These are phyloP conservation scores for Globisporangium cystogenes DNA, from an alignment of 352 stramenopile species.

Conservation along the genomic window DNA sequence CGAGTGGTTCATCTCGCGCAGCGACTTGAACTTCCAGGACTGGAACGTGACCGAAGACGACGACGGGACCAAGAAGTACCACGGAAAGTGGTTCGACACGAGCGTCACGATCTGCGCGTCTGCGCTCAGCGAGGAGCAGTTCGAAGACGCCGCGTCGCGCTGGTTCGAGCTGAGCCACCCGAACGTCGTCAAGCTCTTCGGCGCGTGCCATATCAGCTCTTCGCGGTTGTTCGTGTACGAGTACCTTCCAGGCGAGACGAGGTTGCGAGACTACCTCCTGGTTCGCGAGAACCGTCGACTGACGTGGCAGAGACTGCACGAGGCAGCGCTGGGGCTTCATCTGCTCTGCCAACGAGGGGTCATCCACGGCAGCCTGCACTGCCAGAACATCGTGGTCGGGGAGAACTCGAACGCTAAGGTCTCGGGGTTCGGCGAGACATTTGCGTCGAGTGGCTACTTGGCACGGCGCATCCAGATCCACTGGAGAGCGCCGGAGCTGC, in stretches of 20 bases:
- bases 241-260: too few species aligned
- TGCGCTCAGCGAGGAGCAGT: too few species aligned
- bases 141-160: neutral
- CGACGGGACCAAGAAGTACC: neutral
- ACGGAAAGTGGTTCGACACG: conserved; percentile 5
- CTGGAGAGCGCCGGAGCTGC: too few species aligned
- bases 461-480: neutral
- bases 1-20: conserved; percentile 4
- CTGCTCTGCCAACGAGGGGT: too few species aligned
- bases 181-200: conserved; percentile 7
- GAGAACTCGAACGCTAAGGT: conserved; percentile 11
- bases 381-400: conserved; percentile 10
- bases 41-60: conserved; percentile 1
- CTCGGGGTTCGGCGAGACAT: too few species aligned
- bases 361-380: conserved; percentile 19
- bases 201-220: neutral
- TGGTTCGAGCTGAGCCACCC: conserved; percentile 10
- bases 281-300: too few species aligned
- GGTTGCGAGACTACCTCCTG: too few species aligned
- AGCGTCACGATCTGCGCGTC: conserved; percentile 3
- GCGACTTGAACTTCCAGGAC: conserved; percentile 1
- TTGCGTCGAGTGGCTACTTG: neutral
- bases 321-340: conserved; percentile 20
- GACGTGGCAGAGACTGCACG: conserved; percentile 14
- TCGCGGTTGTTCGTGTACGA: neutral